A percentile compares a stretch with the other conserved stretches of the same genome.
phyloP scores from a whole-genome alignment of 441 rosid genomes.

The Populus hybrid region DNA sequence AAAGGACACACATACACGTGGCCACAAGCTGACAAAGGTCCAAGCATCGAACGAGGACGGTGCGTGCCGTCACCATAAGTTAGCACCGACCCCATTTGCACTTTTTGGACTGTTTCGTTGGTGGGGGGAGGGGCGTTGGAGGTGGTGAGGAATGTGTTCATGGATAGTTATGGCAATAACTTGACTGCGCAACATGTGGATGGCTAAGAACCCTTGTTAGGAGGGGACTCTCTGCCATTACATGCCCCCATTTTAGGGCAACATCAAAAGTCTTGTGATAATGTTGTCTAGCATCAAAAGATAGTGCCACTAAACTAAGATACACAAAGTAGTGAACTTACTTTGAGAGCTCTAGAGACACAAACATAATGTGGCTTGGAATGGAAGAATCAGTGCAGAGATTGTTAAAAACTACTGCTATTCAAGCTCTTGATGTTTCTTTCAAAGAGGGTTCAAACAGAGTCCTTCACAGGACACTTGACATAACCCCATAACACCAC shows the following conservation, averaged over 20 bases:
- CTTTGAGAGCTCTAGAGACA: not conserved
- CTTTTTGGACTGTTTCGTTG: constrained; percentile 2
- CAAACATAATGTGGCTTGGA: too few species aligned
- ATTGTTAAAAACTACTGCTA: too few species aligned
- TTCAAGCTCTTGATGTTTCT: too few species aligned
- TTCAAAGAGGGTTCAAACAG: not conserved
- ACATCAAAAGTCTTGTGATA: not conserved
- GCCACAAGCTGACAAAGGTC: constrained; percentile 1
- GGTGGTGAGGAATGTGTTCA: not conserved
- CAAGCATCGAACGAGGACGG: not conserved
- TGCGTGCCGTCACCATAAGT: constrained; percentile 1
- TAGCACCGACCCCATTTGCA: constrained; percentile 9
- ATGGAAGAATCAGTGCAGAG: too few species aligned
- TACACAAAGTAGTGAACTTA: not conserved
- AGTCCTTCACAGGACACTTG: not conserved
- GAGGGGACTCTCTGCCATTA: not conserved
- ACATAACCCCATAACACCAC: not conserved
- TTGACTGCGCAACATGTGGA: constrained; percentile 31
- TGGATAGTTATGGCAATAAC: not conserved
- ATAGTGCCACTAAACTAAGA: not conserved
- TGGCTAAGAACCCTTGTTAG: not conserved
- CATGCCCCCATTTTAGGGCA: constrained; percentile 11
- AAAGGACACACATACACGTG: constrained; percentile 3
- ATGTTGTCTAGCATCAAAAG: not conserved
- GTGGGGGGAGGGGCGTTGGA: not conserved